phyloP scores from a whole-genome alignment of 257 asterid species.

The Vinca minor region DNA sequence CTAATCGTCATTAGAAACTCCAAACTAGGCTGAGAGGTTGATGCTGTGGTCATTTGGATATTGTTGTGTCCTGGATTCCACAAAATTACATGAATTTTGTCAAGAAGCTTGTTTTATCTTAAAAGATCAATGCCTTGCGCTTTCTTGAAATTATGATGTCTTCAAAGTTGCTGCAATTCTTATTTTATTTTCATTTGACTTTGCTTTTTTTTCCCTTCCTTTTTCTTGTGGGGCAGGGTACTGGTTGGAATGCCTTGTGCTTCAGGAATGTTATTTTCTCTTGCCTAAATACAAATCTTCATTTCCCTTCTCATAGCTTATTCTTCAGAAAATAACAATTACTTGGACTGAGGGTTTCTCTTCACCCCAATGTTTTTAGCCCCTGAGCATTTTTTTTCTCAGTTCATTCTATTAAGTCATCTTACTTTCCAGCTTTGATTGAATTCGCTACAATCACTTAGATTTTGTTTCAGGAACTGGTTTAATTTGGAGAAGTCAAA shows the following conservation, averaged over 20 bases:
- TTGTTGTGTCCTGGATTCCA: not conserved
- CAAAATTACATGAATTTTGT: not conserved
- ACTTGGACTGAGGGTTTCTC: not conserved
- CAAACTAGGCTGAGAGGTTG: not conserved
- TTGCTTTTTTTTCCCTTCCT: not conserved
- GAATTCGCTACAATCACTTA: constrained; percentile 3
- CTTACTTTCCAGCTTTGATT: not conserved
- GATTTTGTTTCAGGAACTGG: constrained; percentile 67
- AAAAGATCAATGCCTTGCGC: not conserved
- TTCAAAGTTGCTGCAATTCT: not conserved
- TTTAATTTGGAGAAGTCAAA: constrained; percentile 79
- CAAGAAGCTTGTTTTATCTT: not conserved
- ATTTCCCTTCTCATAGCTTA: not conserved
- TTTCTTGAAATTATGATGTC: too few species aligned
- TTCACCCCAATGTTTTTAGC: not conserved
- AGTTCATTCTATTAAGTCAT: too few species aligned
- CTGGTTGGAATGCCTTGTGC: not conserved
- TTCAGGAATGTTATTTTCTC: not conserved
- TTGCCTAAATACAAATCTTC: not conserved
- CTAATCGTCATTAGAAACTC: not conserved
- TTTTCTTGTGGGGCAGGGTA: too few species aligned
- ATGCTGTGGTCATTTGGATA: not conserved
- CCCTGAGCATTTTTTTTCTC: not conserved
- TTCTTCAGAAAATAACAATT: not conserved
- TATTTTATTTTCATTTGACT: not conserved